phyloP scores from a whole-genome alignment of 2,329 filamentous ascomycete genomes.

The Amesomyces nigricolor region DNA sequence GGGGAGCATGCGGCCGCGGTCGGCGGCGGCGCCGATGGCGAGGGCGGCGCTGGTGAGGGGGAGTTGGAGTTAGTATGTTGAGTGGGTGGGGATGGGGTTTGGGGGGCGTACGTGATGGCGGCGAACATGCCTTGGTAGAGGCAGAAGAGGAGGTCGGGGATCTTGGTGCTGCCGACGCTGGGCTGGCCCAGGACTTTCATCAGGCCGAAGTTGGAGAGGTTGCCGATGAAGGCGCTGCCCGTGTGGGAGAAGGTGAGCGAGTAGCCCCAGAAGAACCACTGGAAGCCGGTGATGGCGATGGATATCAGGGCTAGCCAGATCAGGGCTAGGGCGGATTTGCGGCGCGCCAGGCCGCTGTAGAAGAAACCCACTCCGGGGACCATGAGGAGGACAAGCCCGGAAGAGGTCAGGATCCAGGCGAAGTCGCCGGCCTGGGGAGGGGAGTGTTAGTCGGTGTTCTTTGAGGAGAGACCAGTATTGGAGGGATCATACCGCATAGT shows the following conservation, averaged over 20 bases:
- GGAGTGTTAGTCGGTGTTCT: neutral
- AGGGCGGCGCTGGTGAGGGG: constrained; percentile 43
- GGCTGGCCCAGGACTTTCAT: constrained; percentile 70
- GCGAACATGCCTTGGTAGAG: constrained; percentile 89
- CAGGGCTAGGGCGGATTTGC: constrained; percentile 82
- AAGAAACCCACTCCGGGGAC: constrained; percentile 92
- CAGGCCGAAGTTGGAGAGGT: constrained; percentile 76
- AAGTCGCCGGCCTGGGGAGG: constrained; percentile 65
- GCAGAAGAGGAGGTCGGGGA: constrained; percentile 80
- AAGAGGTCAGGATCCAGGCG: constrained; percentile 70
- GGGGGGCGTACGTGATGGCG: constrained; percentile 66
- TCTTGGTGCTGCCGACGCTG: constrained; percentile 62
- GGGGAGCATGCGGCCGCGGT: constrained; percentile 57
- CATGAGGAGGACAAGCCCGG: constrained; percentile 83
- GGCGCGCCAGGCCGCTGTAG: constrained; percentile 82
- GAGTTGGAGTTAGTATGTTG: too few relatives aligned
- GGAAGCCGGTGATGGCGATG: constrained; percentile 72
- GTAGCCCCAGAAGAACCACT: constrained; percentile 97
- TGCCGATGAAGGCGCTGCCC: constrained; percentile 71
- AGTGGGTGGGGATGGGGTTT: neutral
- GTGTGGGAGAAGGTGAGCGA: constrained; percentile 78
- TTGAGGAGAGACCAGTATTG: constrained; percentile 13
- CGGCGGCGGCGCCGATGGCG: constrained; percentile 55
- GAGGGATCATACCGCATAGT: constrained; percentile 60
- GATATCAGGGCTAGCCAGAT: constrained; percentile 83